Conservation (phyloP, 2,329 filamentous ascomycete genomes). For the Sporothrix brasiliensis region DNA sequence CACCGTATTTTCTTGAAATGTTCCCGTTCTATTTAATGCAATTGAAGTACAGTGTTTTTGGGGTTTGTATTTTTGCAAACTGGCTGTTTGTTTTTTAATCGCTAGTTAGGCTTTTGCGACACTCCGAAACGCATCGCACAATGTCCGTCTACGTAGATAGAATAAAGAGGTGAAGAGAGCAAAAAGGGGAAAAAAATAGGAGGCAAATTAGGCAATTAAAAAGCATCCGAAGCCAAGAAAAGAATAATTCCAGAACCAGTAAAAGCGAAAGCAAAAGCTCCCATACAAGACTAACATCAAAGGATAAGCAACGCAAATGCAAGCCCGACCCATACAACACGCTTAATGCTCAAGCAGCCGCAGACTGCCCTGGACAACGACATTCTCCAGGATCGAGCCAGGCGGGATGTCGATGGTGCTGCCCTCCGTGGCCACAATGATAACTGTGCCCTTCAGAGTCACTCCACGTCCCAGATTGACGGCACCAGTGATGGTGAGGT, state of each 20-base stretch:
- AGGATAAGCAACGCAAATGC: background rate
- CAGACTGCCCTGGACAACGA: constrained; percentile 97
- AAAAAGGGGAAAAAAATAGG: background rate
- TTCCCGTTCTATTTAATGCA: too few species aligned
- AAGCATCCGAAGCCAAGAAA: constrained; percentile 11
- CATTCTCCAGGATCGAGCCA: constrained; percentile 96
- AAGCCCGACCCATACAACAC: background rate
- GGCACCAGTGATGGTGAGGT: constrained; percentile 95
- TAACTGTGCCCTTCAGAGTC: constrained; percentile 96
- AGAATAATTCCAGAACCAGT: constrained; percentile 18
- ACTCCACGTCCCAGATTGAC: constrained; percentile 97
- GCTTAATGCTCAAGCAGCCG: constrained; percentile 66
- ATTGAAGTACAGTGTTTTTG: background rate
- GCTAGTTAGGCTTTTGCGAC: constrained; percentile 16
- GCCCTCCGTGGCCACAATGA: constrained; percentile 96
- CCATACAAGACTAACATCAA: constrained; percentile 1
- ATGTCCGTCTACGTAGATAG: constrained; percentile 17
- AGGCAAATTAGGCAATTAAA: background rate
- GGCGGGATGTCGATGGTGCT: constrained; percentile 97
- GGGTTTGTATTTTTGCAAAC: background rate
- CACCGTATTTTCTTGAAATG: too few species aligned
- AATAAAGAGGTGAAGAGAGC: background rate
- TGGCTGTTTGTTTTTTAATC: background rate
- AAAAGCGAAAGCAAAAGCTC: background rate
- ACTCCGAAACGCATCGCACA: constrained; percentile 5